Evolutionary conservation across 176 grass and related monocot genomes (phyloP).

Genomic region (Zoysia japonica): DNA sequence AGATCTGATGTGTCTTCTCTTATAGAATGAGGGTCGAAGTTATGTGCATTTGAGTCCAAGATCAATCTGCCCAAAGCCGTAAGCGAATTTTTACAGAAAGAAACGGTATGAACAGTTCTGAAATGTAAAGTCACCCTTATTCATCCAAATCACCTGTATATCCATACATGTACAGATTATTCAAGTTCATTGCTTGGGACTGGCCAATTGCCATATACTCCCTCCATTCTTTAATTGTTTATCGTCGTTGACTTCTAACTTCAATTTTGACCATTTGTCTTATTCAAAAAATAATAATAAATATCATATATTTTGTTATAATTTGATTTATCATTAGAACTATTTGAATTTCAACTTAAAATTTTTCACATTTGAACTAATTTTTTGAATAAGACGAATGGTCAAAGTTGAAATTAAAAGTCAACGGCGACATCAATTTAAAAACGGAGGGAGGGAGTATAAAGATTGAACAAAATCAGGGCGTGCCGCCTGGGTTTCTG

Average conservation of each 20-base stretch:
- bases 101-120: neutral
- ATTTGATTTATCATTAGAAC: no score
- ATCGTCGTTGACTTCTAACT: no score
- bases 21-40: neutral
- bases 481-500: neutral
- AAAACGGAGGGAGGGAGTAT: neutral
- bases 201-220: neutral
- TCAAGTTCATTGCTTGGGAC: neutral
- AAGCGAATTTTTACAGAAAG: neutral
- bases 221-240: no score
- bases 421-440: no score
- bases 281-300: no score
- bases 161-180: neutral
- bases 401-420: no score
- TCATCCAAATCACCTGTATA: constrained; percentile 7
- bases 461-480: neutral
- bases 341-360: no score
- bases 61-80: neutral
- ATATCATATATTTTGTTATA: no score
- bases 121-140: neutral
- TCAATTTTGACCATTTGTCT: no score
- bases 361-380: no score
- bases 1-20: constrained; percentile 39
- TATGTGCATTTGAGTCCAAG: neutral
- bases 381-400: no score